phyloP scores from a whole-genome alignment of 2,329 filamentous ascomycete genomes.

The Hymenoscyphus fructigenus region DNA sequence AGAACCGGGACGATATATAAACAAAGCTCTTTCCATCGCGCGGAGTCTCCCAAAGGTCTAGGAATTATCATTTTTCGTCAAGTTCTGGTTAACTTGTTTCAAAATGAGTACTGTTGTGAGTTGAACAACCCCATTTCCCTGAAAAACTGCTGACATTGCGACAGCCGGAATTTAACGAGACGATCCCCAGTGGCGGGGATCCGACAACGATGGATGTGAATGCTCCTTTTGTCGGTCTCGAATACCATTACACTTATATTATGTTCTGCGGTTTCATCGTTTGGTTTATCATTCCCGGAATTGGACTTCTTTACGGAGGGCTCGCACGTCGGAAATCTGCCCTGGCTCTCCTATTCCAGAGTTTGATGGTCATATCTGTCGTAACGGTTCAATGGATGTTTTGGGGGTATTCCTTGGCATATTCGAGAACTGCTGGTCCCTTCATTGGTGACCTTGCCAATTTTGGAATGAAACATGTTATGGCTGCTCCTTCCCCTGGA shows the following conservation, averaged over 20 bases:
- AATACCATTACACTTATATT: conserved; percentile 62
- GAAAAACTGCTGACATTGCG: conserved; percentile 8
- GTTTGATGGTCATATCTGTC: conserved; percentile 56
- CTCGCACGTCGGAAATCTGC: conserved; percentile 62
- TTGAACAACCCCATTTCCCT: not conserved
- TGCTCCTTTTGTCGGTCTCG: conserved; percentile 55
- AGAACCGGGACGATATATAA: not conserved
- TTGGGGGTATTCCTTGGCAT: conserved; percentile 64
- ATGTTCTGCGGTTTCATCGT: conserved; percentile 60
- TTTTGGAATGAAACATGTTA: conserved; percentile 60
- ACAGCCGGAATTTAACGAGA: conserved; percentile 31
- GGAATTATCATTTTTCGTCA: not conserved
- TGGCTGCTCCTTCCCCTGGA: conserved; percentile 59
- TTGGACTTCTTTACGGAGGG: conserved; percentile 64
- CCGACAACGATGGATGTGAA: conserved; percentile 50
- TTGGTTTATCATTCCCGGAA: conserved; percentile 66
- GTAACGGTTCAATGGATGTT: conserved; percentile 59
- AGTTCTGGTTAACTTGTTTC: not conserved
- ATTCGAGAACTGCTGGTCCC: conserved; percentile 56
- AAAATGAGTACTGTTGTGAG: conserved; percentile 25
- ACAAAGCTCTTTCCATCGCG: not conserved
- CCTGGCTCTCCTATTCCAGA: conserved; percentile 61
- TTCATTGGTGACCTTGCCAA: conserved; percentile 64
- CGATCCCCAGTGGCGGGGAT: conserved; percentile 52
- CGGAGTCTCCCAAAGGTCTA: not conserved